Conservation (phyloP, 73 alveolate species). For the Symbiodinium pilosum region DNA sequence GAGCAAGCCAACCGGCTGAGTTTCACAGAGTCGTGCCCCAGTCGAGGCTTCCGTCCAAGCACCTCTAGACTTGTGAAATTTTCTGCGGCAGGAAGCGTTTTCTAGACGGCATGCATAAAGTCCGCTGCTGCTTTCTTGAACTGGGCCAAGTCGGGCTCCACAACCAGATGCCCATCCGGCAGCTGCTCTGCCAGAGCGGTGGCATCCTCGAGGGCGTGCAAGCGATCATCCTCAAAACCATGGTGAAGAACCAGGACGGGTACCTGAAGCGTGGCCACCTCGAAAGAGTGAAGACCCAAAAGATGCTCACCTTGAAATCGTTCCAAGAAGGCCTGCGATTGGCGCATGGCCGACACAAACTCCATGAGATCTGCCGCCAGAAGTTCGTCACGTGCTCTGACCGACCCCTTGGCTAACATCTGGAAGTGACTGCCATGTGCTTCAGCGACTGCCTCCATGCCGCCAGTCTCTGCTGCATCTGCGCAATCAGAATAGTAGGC, state of each 20-base stretch:
- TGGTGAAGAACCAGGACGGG: slow-evolving; percentile 61
- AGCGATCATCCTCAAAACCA: slow-evolving; percentile 50
- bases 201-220: slow-evolving; percentile 75
- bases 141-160: background rate
- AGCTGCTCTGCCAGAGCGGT: background rate
- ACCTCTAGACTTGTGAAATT: too few relatives aligned
- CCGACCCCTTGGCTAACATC: background rate
- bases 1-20: too few relatives aligned
- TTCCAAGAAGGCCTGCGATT: slow-evolving; percentile 46
- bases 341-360: slow-evolving; percentile 5
- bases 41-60: too few relatives aligned
- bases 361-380: background rate
- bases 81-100: too few relatives aligned
- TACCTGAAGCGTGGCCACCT: background rate
- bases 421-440: background rate
- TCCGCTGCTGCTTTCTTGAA: background rate
- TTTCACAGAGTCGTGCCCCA: too few relatives aligned
- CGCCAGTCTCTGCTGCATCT: slow-evolving; percentile 49
- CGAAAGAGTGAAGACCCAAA: slow-evolving; percentile 46
- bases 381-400: background rate
- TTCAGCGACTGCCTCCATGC: slow-evolving; percentile 52
- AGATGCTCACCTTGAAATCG: slow-evolving; percentile 7
- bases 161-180: background rate
- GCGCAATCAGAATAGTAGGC: slow-evolving; percentile 69
- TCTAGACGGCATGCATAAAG: too few relatives aligned